Base-by-base conservation (phyloP, 164 flowering plant genomes). In the Hamamelis virginiana region DNA sequence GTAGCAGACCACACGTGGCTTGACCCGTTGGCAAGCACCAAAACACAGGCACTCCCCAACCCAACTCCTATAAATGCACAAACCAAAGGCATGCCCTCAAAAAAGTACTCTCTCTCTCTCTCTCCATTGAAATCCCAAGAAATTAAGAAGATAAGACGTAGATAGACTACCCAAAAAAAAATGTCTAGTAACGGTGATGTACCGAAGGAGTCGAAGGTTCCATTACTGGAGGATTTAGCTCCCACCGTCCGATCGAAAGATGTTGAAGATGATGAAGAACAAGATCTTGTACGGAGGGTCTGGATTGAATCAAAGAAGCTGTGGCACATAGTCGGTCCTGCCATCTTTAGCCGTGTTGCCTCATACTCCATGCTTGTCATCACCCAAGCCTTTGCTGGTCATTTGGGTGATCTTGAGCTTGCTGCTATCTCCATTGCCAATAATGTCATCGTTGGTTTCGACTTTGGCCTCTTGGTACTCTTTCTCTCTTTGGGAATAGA, bases 331-430 rank as follows among this genome's bases (percentile, higher is more conserved):
- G 86, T 78, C 0, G 90, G 90, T 5, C 93, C 93, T 0, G 74
- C 90, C 27, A 82, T 88, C 41, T 80, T 88, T 73, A 83, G 86
- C 71, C 83, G 89, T 4, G 1, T 89, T 1, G 72, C 84, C 28
- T 50, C 82, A 44, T 84, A 70, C 64, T 79, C 85, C 38, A 77
- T 83, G 86, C 68, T 80, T 11, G 79, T 88, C 33, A 79, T 84
- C 33, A 82, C 85, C 53, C 89, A 83, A 68, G 83, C 87, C 55
- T 86, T 88, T 41, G 90, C 87, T 14, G 93, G 93, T 50, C 91
- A 89, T 45, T 69, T 89, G 25, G 85, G 89, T 26, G 87, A 86
- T 64, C 77, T 84, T 15, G 86, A 85, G 48, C 81, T 89, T 18
- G 91, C 86, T 23, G 82, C 91, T 4, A 71, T 89, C 56, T 84